Conservation (phyloP, 768 basidiomycete species). For the Pulveroboletus sp. region DNA sequence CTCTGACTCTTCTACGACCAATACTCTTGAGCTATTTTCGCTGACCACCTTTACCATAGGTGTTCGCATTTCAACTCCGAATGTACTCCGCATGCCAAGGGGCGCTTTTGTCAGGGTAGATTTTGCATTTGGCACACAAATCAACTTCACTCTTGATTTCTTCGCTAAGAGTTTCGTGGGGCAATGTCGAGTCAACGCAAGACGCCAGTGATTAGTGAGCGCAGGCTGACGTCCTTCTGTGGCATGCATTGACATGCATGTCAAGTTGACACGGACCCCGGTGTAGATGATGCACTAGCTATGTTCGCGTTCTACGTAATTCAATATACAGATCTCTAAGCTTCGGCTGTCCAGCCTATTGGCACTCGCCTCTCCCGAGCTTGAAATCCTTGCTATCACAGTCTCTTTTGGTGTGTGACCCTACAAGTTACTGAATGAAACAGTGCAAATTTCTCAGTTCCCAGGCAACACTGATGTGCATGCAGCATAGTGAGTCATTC, state of each 20-base stretch:
- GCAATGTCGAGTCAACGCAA: conserved; percentile 25
- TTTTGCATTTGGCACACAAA: background rate
- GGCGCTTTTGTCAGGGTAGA: background rate
- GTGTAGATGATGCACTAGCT: conserved; percentile 79
- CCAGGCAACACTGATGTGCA: conserved; percentile 71
- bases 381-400: conserved; percentile 75
- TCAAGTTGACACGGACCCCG: conserved; percentile 82
- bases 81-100: background rate
- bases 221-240: background rate
- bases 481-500: conserved; percentile 50
- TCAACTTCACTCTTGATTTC: background rate
- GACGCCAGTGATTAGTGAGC: conserved; percentile 69
- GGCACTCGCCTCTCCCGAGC: conserved; percentile 79
- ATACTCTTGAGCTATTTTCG: background rate
- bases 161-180: background rate
- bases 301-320: conserved; percentile 47
- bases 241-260: conserved; percentile 2
- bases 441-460: background rate
- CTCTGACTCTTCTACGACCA: conserved; percentile 42
- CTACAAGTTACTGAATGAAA: background rate
- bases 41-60: conserved; percentile 8
- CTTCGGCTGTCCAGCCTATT: conserved; percentile 50
- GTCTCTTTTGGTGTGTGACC: conserved; percentile 64
- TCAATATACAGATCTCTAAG: background rate
- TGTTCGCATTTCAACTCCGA: background rate